Conservation (phyloP, 139 green algal genomes). For the Penium margaritaceum region DNA sequence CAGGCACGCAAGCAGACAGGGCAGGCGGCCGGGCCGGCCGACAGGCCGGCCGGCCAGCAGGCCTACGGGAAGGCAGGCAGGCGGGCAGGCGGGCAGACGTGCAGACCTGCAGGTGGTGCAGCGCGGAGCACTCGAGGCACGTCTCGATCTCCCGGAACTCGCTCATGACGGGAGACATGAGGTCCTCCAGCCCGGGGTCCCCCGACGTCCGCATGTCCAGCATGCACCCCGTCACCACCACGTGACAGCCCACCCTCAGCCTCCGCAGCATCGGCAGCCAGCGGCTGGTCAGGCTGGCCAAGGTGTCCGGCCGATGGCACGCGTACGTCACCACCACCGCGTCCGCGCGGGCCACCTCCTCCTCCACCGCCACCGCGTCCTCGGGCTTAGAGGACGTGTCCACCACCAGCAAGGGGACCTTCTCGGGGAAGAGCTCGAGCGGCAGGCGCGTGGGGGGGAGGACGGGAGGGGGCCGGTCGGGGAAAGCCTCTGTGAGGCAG, state of each 20-base stretch:
- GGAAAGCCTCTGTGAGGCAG: constrained; percentile 69
- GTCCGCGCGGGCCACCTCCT: constrained; percentile 53
- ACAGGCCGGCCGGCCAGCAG: too few species aligned
- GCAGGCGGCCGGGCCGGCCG: too few species aligned
- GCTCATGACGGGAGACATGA: constrained; percentile 59
- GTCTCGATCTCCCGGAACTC: constrained; percentile 68
- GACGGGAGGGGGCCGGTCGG: constrained; percentile 51
- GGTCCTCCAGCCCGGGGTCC: constrained; percentile 52
- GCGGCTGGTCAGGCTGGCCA: constrained; percentile 54
- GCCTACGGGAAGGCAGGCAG: too few species aligned
- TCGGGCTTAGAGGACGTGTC: constrained; percentile 69
- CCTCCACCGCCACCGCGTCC: constrained; percentile 52
- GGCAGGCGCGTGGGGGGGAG: constrained; percentile 68
- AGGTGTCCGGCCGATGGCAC: constrained; percentile 39
- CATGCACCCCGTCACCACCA: constrained; percentile 71
- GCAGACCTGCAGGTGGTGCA: constrained; percentile 38
- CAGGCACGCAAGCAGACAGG: too few species aligned
- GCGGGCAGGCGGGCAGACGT: too few species aligned
- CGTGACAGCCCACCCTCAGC: constrained; percentile 35
- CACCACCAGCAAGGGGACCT: constrained; percentile 63
- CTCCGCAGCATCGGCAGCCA: constrained; percentile 68
- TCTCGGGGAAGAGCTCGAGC: constrained; percentile 60
- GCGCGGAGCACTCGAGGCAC: constrained; percentile 77
- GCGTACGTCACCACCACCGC: constrained; percentile 63
- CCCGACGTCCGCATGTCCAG: constrained; percentile 50